A percentile compares a stretch with the other conserved stretches of the same genome.
These are phyloP conservation scores for Globisporangium paddicum DNA, from an alignment of 352 stramenopile genomes.

Conservation along the genomic window DNA sequence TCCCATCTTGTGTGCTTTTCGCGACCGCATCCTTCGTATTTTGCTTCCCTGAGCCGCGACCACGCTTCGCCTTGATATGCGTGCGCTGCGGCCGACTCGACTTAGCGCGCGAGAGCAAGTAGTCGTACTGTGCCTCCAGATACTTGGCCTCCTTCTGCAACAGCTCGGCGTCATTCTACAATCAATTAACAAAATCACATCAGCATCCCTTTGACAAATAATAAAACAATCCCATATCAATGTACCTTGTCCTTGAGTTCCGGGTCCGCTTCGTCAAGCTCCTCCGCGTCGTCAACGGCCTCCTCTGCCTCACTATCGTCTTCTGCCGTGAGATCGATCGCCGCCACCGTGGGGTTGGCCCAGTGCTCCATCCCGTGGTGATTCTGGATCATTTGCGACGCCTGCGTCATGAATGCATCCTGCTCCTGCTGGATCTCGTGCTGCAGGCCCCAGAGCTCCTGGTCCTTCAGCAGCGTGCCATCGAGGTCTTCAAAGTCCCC, in stretches of 20 bases:
- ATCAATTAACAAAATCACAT: not conserved
- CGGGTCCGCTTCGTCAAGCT: slow-evolving; percentile 2
- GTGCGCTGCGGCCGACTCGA: slow-evolving; percentile 31
- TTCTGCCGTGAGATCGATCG: slow-evolving; percentile 30
- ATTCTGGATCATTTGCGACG: not conserved
- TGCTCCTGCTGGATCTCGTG: slow-evolving; percentile 13
- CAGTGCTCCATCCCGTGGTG: not conserved
- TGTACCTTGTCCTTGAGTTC: slow-evolving; percentile 22
- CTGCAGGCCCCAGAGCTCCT: slow-evolving; percentile 5
- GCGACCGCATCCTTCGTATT: slow-evolving; percentile 29
- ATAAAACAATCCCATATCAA: not conserved
- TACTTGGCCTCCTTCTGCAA: slow-evolving; percentile 71
- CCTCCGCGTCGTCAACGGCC: slow-evolving; percentile 18
- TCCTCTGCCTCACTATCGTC: slow-evolving; percentile 23
- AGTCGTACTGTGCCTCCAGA: slow-evolving; percentile 60
- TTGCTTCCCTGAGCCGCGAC: slow-evolving; percentile 7
- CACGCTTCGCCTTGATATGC: slow-evolving; percentile 50
- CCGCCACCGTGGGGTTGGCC: slow-evolving; percentile 6
- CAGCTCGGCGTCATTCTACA: slow-evolving; percentile 49
- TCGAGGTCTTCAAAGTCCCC: slow-evolving; percentile 37
- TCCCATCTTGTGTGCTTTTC: slow-evolving; percentile 44
- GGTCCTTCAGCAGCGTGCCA: slow-evolving; percentile 12
- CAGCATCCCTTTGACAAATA: too few relatives aligned
- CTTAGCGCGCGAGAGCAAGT: slow-evolving; percentile 47
- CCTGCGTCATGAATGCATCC: not conserved